Evolutionary conservation across 345 rosid genomes (phyloP), one percentile per base, ranked within the genome.

Genomic region (Citrus hindsii): DNA sequence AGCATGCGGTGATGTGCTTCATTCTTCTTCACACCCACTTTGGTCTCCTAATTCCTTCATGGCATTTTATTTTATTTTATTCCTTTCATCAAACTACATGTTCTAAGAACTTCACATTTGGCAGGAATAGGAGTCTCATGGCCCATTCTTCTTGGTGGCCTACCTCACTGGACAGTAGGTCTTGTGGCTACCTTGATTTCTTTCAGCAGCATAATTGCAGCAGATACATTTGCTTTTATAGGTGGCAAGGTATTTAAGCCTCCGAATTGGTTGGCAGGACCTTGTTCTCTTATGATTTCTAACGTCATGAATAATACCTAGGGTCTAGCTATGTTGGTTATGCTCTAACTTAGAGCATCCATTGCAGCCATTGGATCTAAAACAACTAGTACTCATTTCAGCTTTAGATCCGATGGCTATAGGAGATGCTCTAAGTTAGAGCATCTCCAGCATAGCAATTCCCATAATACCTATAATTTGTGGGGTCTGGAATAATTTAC

Each of bases 111-210:
- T 79, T 86, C 80, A 67, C 81, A n/a, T 80, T 82, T 70, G 81
- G 69, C 91, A 95, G 97, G 88, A 80, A 42, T 89, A 74, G 96
- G 87, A 79, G 84, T 87, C 78, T 73, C 81, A 40, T 93, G 98
- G 98, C 96, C 97, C 9, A 37, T 80, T 81, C 86, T 93, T 80
- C 88, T 93, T 38, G 98, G 97, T 59, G 98, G 98, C 35, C 94
- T 88, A 87, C 87, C 88, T 79, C 98, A 93, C 67, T 95, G 99
- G 99, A 93, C 97, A 0, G 96, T 93, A 35, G 99, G 99, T 73
- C 97, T 95, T 73, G 98, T 93, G 64, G 96, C 97, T 2, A 83
- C 97, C n/a, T 84, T 95, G 86, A 83, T 90, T 72, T 90, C 97
- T 24, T 37, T 95, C 55, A 91, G 97, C 78, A 83, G 95, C 88